phyloP scores from a whole-genome alignment of 306 rosid genomes.

The Prunus campanulata region DNA sequence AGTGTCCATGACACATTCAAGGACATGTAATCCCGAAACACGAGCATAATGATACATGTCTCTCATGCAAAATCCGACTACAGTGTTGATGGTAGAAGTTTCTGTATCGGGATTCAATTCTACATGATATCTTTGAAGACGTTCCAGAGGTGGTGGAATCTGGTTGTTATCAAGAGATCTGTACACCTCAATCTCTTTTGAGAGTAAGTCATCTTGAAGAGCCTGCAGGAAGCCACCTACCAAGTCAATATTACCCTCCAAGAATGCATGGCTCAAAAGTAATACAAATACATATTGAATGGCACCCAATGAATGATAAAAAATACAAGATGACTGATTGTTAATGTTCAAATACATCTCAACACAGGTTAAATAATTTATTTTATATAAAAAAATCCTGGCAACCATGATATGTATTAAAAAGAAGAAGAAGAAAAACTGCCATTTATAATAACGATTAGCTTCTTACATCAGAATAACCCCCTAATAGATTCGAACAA shows the following conservation, averaged over 20 bases:
- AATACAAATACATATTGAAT: neutral
- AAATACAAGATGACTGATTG: neutral
- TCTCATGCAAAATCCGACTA: conserved; percentile 56
- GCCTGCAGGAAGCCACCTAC: conserved; percentile 44
- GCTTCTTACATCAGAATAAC: conserved; percentile 5
- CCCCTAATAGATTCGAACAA: neutral
- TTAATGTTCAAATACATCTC: neutral
- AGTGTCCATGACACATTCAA: conserved; percentile 83
- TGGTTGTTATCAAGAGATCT: conserved; percentile 58
- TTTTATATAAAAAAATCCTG: neutral
- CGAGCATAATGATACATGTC: conserved; percentile 93
- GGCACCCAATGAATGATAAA: conserved; percentile 2
- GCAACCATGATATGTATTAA: neutral
- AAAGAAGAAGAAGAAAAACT: conserved; percentile 5
- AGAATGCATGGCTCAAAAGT: conserved; percentile 1
- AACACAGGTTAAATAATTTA: neutral
- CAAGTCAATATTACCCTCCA: conserved; percentile 18
- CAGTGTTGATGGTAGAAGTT: conserved; percentile 36
- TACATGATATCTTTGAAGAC: conserved; percentile 45
- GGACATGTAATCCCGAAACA: conserved; percentile 79
- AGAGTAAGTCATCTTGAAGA: conserved; percentile 73
- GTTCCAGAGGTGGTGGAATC: conserved; percentile 66
- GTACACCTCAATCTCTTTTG: conserved; percentile 68
- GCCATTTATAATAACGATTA: neutral
- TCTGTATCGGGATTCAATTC: conserved; percentile 45